These are phyloP conservation scores for Penicillium subrubescens DNA, from an alignment of 495 filamentous ascomycete genomes.

Conservation along the genomic window DNA sequence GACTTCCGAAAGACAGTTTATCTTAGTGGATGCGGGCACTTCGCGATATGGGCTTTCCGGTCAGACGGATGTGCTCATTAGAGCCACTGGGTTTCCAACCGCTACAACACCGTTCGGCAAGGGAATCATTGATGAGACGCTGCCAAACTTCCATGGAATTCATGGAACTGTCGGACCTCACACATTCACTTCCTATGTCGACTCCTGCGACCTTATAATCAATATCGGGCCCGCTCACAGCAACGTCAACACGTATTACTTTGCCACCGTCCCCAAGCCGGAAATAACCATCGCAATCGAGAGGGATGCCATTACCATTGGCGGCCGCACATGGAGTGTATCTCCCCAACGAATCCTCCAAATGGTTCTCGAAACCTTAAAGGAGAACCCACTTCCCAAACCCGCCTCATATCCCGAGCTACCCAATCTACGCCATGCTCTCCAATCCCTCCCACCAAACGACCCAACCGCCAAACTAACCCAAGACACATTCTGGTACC, in stretches of 20 bases:
- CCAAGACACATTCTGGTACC: constrained; percentile 27
- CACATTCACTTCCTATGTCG: constrained; percentile 18
- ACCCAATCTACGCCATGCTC: not conserved
- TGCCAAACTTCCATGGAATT: constrained; percentile 35
- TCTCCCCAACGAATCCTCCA: not conserved
- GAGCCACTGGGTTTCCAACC: constrained; percentile 32
- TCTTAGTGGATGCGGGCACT: constrained; percentile 37
- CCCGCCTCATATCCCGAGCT: not conserved
- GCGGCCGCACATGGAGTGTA: not conserved
- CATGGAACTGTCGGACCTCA: constrained; percentile 10
- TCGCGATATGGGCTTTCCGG: constrained; percentile 18
- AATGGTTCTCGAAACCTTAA: not conserved
- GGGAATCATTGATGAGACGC: constrained; percentile 32
- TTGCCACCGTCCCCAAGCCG: constrained; percentile 18
- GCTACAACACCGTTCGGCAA: constrained; percentile 34
- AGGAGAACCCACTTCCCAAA: not conserved
- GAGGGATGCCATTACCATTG: constrained; percentile 12
- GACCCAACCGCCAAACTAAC: constrained; percentile 6
- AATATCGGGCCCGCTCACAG: constrained; percentile 30
- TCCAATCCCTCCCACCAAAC: not conserved
- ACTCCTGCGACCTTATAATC: constrained; percentile 33
- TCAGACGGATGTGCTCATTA: constrained; percentile 26
- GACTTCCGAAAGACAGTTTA: constrained; percentile 29
- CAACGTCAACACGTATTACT: constrained; percentile 32
- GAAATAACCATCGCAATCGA: constrained; percentile 20